Conservation (phyloP, 805 yeast species). For the Maudiozyma bulderi region DNA sequence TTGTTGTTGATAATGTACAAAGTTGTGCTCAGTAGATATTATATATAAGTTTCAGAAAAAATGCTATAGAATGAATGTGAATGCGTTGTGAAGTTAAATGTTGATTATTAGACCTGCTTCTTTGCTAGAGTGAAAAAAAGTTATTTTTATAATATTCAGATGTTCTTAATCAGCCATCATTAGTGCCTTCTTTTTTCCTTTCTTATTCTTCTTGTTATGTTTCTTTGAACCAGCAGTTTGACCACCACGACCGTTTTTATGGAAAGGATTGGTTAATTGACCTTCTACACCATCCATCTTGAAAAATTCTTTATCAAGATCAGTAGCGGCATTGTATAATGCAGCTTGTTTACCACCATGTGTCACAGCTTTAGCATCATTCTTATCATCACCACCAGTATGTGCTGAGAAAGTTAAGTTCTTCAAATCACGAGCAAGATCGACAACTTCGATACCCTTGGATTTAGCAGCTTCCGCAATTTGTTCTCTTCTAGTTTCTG, state of each 20-base stretch:
- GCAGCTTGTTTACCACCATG: constrained; percentile 83
- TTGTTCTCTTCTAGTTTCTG: constrained; percentile 68
- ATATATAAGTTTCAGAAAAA: too few species aligned
- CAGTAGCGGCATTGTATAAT: constrained; percentile 65
- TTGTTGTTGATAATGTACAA: too few species aligned
- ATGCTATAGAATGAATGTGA: not conserved
- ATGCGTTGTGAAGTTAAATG: not conserved
- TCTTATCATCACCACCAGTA: constrained; percentile 40
- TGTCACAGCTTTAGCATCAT: constrained; percentile 42
- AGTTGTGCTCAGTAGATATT: too few species aligned
- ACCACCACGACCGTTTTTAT: constrained; percentile 32
- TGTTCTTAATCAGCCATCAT: constrained; percentile 10
- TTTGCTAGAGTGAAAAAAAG: not conserved
- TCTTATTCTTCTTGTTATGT: constrained; percentile 72
- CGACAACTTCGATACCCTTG: constrained; percentile 50
- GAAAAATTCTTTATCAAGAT: constrained; percentile 81
- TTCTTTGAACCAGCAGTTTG: constrained; percentile 36
- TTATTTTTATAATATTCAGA: not conserved
- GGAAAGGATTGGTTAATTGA: constrained; percentile 63
- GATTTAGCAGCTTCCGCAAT: constrained; percentile 50
- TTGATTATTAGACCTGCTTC: too few species aligned
- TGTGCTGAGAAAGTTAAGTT: constrained; percentile 75
- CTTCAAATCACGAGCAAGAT: constrained; percentile 59
- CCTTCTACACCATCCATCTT: constrained; percentile 57
- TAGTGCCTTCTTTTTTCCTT: constrained; percentile 39